Evolutionary conservation across 495 filamentous ascomycete species (phyloP), one percentile per base, ranked within the genome.

Genomic region (Penicillium odoratum): DNA sequence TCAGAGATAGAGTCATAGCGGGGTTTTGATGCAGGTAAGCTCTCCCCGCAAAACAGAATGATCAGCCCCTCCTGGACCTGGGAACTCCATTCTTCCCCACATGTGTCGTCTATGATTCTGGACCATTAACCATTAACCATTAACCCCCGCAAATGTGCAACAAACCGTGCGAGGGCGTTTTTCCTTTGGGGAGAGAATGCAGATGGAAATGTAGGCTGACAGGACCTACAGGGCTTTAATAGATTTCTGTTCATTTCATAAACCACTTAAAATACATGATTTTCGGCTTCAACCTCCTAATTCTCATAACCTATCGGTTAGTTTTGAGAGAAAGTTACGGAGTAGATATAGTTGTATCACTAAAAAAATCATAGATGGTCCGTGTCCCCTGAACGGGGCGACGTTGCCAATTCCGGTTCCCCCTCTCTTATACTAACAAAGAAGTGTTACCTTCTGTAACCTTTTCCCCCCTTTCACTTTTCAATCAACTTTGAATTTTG

Each of bases 331-430:
- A 29, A 16, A 48, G 26, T 29, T 29, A 30, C 21, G 48, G 38
- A 38, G 5, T 21, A 7, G 7, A 38, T 13, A 10, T 15, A 34
- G 3, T 15, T 36, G 52, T 55, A 55, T 33, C 52, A 55, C 52
- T 44, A 15, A 40, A 15, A 40, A 38, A 59, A 55, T 43, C 38
- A 40, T 47, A 31, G 38, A 54, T 68, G 65, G 65, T 64, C 66
- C 66, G 66, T 69, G 64, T 67, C 64, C 64, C 55, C 60, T 64
- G 58, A 59, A 59, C 62, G 65, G 64, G 58, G 59, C 62, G 51
- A 65, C 62, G 62, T 67, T 67, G 63, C 66, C 66, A 68, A 58
- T 64, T 68, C 63, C 63, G 62, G 46, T 33, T 46, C 44, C 33
- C 51, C 21, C 51, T 36, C 18, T 26, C 4, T 26, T 25, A 46